Percentiles rank a stretch among this genome's conserved stretches.
Conservation (phyloP, 2,329 filamentous ascomycete species). For the Exophiala mesophila region DNA sequence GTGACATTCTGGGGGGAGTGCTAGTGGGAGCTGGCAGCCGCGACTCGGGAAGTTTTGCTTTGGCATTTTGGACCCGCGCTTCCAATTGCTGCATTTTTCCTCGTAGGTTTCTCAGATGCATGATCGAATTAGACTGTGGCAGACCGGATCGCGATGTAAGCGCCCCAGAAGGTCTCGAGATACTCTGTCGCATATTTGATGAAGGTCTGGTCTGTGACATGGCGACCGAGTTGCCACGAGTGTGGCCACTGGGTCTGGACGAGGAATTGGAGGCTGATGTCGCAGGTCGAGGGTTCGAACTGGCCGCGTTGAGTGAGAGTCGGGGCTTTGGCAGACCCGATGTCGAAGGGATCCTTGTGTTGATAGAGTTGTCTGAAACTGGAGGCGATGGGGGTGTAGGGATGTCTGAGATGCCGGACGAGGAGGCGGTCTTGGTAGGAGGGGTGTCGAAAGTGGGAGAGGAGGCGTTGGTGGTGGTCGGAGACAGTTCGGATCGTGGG, state of each 20-base stretch:
- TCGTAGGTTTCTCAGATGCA: constrained; percentile 88
- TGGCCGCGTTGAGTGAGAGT: constrained; percentile 43
- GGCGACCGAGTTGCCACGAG: constrained; percentile 57
- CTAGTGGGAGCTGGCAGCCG: constrained; percentile 62
- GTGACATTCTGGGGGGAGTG: constrained; percentile 77
- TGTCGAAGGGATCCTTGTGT: constrained; percentile 44
- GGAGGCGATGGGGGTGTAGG: constrained; percentile 89
- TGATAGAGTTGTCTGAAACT: constrained; percentile 75
- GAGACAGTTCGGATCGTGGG: constrained; percentile 63
- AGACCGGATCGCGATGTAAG: constrained; percentile 34
- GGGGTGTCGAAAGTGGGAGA: constrained; percentile 88
- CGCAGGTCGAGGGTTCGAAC: constrained; percentile 50
- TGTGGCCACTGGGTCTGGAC: constrained; percentile 42
- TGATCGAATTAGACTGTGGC: constrained; percentile 67
- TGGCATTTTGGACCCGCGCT: constrained; percentile 82
- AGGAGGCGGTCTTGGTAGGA: constrained; percentile 63
- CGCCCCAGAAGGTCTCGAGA: constrained; percentile 24
- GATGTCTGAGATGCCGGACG: constrained; percentile 58
- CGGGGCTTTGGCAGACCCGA: constrained; percentile 43
- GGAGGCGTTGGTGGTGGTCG: constrained; percentile 74
- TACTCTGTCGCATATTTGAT: constrained; percentile 34
- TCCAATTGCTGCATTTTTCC: constrained; percentile 97
- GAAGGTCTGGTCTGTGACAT: constrained; percentile 45
- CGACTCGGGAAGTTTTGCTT: constrained; percentile 64
- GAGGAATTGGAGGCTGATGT: constrained; percentile 33